A percentile compares a stretch with the other conserved stretches of the same genome.
These are phyloP conservation scores for Deuterostichococcus epilithicus DNA, from an alignment of 139 green algal species.

Conservation along the genomic window DNA sequence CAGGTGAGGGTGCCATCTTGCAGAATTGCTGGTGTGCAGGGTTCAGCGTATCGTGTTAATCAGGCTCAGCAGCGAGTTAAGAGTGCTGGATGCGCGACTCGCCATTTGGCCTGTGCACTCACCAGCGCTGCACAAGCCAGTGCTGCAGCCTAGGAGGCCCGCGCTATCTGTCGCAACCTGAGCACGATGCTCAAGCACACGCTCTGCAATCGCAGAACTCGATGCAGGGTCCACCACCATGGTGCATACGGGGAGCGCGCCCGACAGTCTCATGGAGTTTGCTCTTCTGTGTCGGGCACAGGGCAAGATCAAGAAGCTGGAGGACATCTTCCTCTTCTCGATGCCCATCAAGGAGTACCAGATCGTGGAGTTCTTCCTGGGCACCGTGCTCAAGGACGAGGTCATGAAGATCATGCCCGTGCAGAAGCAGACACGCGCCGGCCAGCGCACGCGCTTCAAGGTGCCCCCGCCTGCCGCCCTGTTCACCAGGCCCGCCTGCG, in stretches of 20 bases:
- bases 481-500: no score
- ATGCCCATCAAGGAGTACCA: constrained; percentile 98
- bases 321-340: constrained; percentile 99
- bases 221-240: no score
- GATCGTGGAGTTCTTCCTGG: constrained; percentile 90
- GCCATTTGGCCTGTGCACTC: no score
- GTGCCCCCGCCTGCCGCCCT: constrained; percentile 20
- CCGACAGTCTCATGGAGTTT: not conserved
- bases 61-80: no score
- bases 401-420: constrained; percentile 99
- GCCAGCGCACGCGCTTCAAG: constrained; percentile 99
- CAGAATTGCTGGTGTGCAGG: not conserved
- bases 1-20: constrained; percentile 47
- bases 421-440: constrained; percentile 99
- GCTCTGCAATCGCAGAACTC: no score
- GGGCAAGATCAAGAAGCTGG: constrained; percentile 98
- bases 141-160: no score
- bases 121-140: no score
- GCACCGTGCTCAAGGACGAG: constrained; percentile 77
- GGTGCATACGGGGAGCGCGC: no score
- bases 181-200: no score
- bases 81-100: no score
- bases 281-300: constrained; percentile 28
- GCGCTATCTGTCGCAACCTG: no score
- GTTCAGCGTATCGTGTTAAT: no score